Base-by-base conservation (phyloP, 768 basidiomycete species). In the Boletus pseudo-olivaceus region DNA sequence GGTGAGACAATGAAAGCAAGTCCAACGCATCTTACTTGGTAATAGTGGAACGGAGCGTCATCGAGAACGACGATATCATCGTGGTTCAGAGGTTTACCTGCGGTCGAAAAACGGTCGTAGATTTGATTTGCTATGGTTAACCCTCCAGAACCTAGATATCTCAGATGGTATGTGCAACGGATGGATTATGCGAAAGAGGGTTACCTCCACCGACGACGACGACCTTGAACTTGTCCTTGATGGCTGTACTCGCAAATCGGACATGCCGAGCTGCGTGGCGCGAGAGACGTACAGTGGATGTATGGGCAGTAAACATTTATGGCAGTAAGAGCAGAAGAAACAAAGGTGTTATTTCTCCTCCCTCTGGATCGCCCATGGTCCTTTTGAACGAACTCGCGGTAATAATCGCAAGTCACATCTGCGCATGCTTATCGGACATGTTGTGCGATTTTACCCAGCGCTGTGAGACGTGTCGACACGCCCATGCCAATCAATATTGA, bases 21-120 rank as follows among this genome's bases (percentile, higher is more conserved):
- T 38, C 41, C 20, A 0, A 37, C 27, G n/a, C 11, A n/a, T 54
- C 71, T 47, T 60, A 86, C 87, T 74, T 90, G 87, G 73, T 96
- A 98, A 69, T 91, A 82, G 72, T 98, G 95, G 47, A 82, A 81
- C 55, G 87, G 78, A 23, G 90, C 83, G 17, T 81, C 82, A 66
- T 98, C 96, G 32, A 97, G 72, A 51, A 98, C 87, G 7, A 83
- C 90, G 43, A 98, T 83, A 67, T 98, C 95, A 23, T 84, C 89
- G 19, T 77, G 69, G 39, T 78, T 81, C 35, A 97, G 68, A 29
- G 80, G 69, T 58, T 86, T 85, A 9, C 85, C 87, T 41, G 86
- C 84, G 12, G 78, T 75, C 58, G 79, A 78, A 69, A 97, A 93
- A 30, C 85, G 79, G 62, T 92, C 76, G 68, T 87, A 90, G 43